These are phyloP conservation scores for Yamadazyma tumulicola DNA, from an alignment of 805 yeast genomes.

Conservation along the genomic window DNA sequence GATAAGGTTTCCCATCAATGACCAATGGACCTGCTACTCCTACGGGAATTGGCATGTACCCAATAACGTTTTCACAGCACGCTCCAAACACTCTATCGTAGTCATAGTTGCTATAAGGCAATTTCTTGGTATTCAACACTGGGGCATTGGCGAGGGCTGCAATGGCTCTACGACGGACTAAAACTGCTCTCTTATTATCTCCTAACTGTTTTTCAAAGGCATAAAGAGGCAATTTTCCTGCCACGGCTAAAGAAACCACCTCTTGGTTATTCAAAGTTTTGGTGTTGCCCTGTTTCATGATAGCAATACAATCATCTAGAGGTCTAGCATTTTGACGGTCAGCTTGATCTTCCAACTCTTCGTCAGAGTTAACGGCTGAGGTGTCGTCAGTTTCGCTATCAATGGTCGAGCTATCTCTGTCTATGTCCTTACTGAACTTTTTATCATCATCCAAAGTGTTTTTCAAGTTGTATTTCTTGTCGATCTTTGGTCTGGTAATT, in stretches of 20 bases:
- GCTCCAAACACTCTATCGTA: constrained; percentile 97
- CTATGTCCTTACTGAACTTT: constrained; percentile 13
- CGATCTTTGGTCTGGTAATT: constrained; percentile 26
- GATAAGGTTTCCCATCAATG: constrained; percentile 83
- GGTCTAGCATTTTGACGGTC: constrained; percentile 31
- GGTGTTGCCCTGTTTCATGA: constrained; percentile 70
- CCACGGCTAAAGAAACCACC: constrained; percentile 62
- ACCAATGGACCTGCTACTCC: constrained; percentile 97
- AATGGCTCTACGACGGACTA: constrained; percentile 88
- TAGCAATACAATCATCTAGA: constrained; percentile 58
- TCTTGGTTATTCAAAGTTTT: constrained; percentile 67
- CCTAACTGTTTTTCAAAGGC: constrained; percentile 90
- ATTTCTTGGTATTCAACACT: constrained; percentile 60
- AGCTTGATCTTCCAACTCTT: constrained; percentile 21
- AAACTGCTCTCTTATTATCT: constrained; percentile 89
- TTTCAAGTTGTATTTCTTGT: constrained; percentile 10
- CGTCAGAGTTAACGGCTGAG: constrained; percentile 24
- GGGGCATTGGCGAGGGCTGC: constrained; percentile 81
- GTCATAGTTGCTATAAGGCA: constrained; percentile 83
- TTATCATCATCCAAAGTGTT: constrained; percentile 22
- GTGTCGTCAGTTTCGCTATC: constrained; percentile 14
- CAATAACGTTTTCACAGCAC: constrained; percentile 98
- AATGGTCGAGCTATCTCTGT: constrained; percentile 10
- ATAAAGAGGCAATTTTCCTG: constrained; percentile 84
- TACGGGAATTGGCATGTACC: constrained; percentile 92